These are phyloP conservation scores for Raffaelea arxii DNA, from an alignment of 2,329 filamentous ascomycete genomes.

Conservation along the genomic window DNA sequence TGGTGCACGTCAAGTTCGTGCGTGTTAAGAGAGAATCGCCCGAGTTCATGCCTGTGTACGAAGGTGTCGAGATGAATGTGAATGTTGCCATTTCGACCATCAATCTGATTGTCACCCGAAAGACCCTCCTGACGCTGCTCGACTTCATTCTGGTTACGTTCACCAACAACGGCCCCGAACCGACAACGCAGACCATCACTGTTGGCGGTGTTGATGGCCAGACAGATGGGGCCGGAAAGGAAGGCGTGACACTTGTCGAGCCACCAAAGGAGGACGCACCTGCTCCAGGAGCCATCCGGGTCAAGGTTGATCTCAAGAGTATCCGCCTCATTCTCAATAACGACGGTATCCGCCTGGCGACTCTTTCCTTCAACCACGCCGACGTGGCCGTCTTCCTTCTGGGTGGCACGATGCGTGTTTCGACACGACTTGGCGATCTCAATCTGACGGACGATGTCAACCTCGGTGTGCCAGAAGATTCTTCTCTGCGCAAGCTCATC, in stretches of 20 bases:
- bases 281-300: constrained; percentile 69
- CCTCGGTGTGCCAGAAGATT: constrained; percentile 72
- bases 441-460: constrained; percentile 91
- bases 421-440: constrained; percentile 76
- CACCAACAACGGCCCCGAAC: constrained; percentile 46
- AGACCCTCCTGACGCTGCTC: constrained; percentile 80
- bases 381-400: constrained; percentile 84
- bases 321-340: constrained; percentile 95
- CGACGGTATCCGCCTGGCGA: constrained; percentile 89
- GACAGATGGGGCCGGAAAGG: background rate
- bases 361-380: constrained; percentile 82
- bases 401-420: constrained; percentile 78
- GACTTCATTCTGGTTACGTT: constrained; percentile 95
- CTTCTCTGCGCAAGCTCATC: constrained; percentile 74
- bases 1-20: constrained; percentile 82
- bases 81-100: constrained; percentile 90
- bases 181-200: constrained; percentile 28
- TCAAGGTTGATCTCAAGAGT: constrained; percentile 88
- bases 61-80: constrained; percentile 88
- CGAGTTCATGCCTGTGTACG: constrained; percentile 84
- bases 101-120: constrained; percentile 87
- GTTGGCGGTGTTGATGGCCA: constrained; percentile 16
- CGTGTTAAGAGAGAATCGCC: constrained; percentile 86
- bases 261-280: constrained; percentile 10
- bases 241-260: background rate